phyloP scores from a whole-genome alignment of 192 early-diverging fungal species.

The Gonapodya prolifera region DNA sequence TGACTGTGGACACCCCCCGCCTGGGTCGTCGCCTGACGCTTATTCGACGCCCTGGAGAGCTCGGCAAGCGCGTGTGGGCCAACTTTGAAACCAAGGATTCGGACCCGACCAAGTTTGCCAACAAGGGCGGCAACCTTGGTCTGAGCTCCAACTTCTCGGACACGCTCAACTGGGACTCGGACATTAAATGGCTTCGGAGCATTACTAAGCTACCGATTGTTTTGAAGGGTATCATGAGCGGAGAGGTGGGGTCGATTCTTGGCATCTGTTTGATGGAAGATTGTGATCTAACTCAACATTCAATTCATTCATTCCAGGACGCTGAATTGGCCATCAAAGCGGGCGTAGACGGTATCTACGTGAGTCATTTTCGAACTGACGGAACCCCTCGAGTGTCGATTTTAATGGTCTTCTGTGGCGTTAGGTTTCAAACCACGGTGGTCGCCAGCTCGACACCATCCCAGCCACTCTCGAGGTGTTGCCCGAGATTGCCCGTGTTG shows the following conservation, averaged over 20 bases:
- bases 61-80: slow-evolving; percentile 4
- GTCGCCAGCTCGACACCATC: slow-evolving; percentile 16
- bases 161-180: slow-evolving; percentile 5
- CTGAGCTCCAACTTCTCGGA: neutral
- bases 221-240: slow-evolving; percentile 19
- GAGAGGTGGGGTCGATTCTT: neutral
- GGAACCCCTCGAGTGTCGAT: neutral
- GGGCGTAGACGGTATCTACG: slow-evolving; percentile 12
- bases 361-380: neutral
- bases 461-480: slow-evolving; percentile 11
- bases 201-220: slow-evolving; percentile 11
- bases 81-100: slow-evolving; percentile 3
- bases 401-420: neutral
- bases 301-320: too few species aligned
- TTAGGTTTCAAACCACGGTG: slow-evolving; percentile 16
- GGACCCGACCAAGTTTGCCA: neutral
- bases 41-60: neutral
- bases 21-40: slow-evolving; percentile 8
- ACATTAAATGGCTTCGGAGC: slow-evolving; percentile 8
- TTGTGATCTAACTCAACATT: too few species aligned
- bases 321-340: slow-evolving; percentile 14
- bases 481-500: slow-evolving; percentile 3
- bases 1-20: slow-evolving; percentile 2
- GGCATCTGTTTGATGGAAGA: too few species aligned
- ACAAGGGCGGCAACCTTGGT: slow-evolving; percentile 7